Percentiles rank a stretch among this genome's conserved stretches.
Conservation (phyloP, 371 early-diverging fungal genomes). For the Mortierella sp. region DNA sequence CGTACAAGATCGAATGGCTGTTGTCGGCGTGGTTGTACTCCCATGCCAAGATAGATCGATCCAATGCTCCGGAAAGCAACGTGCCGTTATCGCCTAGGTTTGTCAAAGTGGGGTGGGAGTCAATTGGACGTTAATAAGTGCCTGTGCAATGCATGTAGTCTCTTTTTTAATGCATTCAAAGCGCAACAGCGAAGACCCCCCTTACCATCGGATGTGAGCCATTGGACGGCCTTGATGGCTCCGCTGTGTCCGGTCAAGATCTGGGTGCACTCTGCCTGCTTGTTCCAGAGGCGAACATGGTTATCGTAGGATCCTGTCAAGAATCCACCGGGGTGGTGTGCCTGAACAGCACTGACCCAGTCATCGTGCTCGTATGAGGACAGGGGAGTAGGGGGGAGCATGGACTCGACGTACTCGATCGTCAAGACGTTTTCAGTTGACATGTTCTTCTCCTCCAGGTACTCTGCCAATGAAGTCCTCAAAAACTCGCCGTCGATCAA, state of each 20-base stretch:
- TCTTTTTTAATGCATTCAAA: neutral
- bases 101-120: neutral
- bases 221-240: slow-evolving; percentile 80
- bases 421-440: slow-evolving; percentile 91
- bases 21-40: slow-evolving; percentile 49
- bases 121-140: neutral
- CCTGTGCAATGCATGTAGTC: neutral
- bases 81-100: slow-evolving; percentile 47
- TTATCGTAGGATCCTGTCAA: slow-evolving; percentile 91
- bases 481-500: slow-evolving; percentile 91
- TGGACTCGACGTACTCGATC: slow-evolving; percentile 93
- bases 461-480: slow-evolving; percentile 79
- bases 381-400: slow-evolving; percentile 86
- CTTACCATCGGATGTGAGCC: slow-evolving; percentile 60
- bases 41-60: slow-evolving; percentile 65
- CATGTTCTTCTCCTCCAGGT: slow-evolving; percentile 74
- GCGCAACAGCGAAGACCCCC: neutral
- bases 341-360: slow-evolving; percentile 90
- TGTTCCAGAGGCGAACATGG: slow-evolving; percentile 86
- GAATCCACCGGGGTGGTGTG: slow-evolving; percentile 60
- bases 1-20: slow-evolving; percentile 66
- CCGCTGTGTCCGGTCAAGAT: slow-evolving; percentile 79
- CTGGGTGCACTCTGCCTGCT: slow-evolving; percentile 77
- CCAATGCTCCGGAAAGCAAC: slow-evolving; percentile 64
- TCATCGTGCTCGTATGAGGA: slow-evolving; percentile 90